Evolutionary conservation across 805 yeast species (phyloP).

Genomic region (Lipomyces sp.): DNA sequence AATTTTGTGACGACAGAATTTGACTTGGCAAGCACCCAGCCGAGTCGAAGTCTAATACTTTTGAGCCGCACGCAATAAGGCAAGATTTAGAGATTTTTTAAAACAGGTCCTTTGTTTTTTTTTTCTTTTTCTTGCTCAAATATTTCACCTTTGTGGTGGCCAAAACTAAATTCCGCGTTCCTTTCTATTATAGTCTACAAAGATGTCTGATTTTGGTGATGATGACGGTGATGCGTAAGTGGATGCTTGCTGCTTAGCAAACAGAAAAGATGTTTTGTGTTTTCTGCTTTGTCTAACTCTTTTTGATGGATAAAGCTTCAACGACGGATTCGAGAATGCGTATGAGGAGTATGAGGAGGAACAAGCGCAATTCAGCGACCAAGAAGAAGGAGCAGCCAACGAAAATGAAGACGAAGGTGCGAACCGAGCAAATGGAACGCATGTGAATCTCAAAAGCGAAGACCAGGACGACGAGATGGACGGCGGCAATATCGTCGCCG

Average conservation of each 20-base stretch:
- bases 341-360: constrained; percentile 72
- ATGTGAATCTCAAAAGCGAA: constrained; percentile 43
- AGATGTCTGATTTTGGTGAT: constrained; percentile 49
- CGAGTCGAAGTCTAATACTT: too few relatives aligned
- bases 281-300: background rate
- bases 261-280: background rate
- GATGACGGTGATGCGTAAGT: constrained; percentile 50
- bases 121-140: background rate
- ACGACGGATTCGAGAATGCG: constrained; percentile 50
- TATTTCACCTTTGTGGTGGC: background rate
- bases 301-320: constrained; percentile 50
- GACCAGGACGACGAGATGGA: constrained; percentile 54
- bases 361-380: constrained; percentile 72
- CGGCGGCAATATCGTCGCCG: constrained; percentile 71
- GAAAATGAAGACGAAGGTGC: constrained; percentile 47
- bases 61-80: background rate
- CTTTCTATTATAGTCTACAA: background rate
- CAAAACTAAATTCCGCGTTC: background rate
- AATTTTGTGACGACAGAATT: too few relatives aligned
- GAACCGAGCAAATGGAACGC: constrained; percentile 45
- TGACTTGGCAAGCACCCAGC: too few relatives aligned
- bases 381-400: constrained; percentile 55
- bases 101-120: too few relatives aligned
- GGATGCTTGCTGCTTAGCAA: background rate
- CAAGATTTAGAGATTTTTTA: background rate